Evolutionary conservation across 2,329 filamentous ascomycete genomes (phyloP).

Genomic region (Penicillium thymicola): DNA sequence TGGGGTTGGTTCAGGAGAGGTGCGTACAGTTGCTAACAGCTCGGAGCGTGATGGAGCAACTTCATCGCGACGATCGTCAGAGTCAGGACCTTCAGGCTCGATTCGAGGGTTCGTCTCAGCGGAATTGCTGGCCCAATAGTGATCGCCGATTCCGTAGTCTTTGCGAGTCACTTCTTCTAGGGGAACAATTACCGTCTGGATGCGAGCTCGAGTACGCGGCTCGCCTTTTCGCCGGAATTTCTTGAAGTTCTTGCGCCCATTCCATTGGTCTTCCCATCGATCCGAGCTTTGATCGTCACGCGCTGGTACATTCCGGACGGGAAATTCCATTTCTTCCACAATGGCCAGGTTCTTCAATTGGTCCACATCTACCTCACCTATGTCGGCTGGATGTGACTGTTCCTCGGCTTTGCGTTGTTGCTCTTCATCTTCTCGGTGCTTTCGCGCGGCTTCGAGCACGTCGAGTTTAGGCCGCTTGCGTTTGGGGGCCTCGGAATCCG

Average conservation of each 20-base stretch:
- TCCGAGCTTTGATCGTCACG: conserved; percentile 48
- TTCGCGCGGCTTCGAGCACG: conserved; percentile 61
- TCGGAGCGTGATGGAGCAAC: conserved; percentile 9
- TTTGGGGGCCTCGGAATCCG: conserved; percentile 37
- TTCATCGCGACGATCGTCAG: conserved; percentile 8
- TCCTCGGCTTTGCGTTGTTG: conserved; percentile 46
- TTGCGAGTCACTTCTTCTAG: conserved; percentile 70
- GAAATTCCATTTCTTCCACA: conserved; percentile 72
- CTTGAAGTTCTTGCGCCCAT: conserved; percentile 95
- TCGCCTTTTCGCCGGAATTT: conserved; percentile 58
- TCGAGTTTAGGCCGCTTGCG: conserved; percentile 61
- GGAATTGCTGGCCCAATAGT: conserved; percentile 59
- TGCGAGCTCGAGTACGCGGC: conserved; percentile 38
- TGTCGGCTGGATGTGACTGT: conserved; percentile 48
- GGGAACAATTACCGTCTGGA: conserved; percentile 62
- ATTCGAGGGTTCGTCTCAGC: conserved; percentile 18
- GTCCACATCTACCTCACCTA: conserved; percentile 66
- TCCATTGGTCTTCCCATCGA: conserved; percentile 86
- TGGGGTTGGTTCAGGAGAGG: conserved; percentile 15
- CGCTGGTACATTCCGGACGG: conserved; percentile 27
- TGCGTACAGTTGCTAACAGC: conserved; percentile 4
- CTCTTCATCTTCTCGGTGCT: conserved; percentile 58
- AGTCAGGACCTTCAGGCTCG: conserved; percentile 20
- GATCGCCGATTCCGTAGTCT: conserved; percentile 69
- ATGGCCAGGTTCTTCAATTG: conserved; percentile 71